Evolutionary conservation across 2,329 filamentous ascomycete species (phyloP).

Genomic region (Nothomitra cinnamomea): DNA sequence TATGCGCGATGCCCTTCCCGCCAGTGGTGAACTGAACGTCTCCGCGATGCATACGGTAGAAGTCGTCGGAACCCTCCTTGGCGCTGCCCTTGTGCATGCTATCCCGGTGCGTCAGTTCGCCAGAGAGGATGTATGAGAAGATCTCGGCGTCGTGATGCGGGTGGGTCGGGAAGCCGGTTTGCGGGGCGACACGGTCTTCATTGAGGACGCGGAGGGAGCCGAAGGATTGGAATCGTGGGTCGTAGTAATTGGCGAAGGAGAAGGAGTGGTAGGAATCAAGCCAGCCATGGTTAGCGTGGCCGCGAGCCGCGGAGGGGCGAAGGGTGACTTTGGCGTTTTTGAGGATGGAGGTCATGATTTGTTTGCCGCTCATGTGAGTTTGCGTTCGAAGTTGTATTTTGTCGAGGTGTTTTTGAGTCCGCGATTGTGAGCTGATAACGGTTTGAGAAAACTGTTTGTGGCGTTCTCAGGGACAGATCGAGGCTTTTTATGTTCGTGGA

Average conservation of each 20-base stretch:
- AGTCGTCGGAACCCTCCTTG: slow-evolving; percentile 34
- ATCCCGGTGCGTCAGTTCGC: slow-evolving; percentile 77
- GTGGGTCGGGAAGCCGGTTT: slow-evolving; percentile 69
- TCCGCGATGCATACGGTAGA: slow-evolving; percentile 55
- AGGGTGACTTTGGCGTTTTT: slow-evolving; percentile 55
- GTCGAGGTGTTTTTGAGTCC: no score
- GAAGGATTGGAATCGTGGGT: slow-evolving; percentile 50
- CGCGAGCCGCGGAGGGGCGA: slow-evolving; percentile 53
- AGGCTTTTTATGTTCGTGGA: no score
- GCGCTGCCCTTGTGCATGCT: slow-evolving; percentile 58
- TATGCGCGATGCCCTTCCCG: slow-evolving; percentile 66
- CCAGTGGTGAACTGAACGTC: slow-evolving; percentile 85
- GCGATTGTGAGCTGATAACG: no score
- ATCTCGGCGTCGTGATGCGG: slow-evolving; percentile 78
- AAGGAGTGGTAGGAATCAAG: slow-evolving; percentile 78
- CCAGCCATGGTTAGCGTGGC: slow-evolving; percentile 73
- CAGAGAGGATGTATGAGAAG: slow-evolving; percentile 72
- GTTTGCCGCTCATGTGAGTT: slow-evolving; percentile 12
- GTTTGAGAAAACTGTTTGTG: no score
- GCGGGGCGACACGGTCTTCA: slow-evolving; percentile 63
- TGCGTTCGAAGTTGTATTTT: no score
- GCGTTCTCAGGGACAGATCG: no score
- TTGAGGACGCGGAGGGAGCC: slow-evolving; percentile 73
- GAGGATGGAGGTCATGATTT: slow-evolving; percentile 44
- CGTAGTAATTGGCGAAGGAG: slow-evolving; percentile 57